phyloP scores from a whole-genome alignment of 2,329 filamentous ascomycete species.

The Colletotrichum karsti region DNA sequence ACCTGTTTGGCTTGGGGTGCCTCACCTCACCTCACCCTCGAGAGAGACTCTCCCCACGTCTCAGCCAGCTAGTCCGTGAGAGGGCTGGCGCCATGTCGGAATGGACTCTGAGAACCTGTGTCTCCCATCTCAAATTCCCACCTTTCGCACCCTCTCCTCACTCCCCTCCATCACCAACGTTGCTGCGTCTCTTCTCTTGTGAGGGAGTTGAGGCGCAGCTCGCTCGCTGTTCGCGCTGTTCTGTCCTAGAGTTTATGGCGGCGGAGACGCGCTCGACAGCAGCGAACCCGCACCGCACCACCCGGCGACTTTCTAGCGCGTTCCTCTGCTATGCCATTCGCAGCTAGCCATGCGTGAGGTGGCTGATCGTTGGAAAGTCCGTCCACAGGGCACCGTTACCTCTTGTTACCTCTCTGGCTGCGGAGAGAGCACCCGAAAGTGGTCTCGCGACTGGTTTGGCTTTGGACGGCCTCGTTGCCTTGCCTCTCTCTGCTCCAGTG shows the following conservation, averaged over 20 bases:
- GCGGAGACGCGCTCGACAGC: background rate
- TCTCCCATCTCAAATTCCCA: background rate
- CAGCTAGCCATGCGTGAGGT: constrained; percentile 9
- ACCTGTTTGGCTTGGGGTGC: background rate
- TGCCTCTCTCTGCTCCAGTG: background rate
- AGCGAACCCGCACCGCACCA: constrained; percentile 2
- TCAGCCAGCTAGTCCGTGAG: background rate
- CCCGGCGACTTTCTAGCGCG: constrained; percentile 23
- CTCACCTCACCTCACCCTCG: background rate
- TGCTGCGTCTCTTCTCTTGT: constrained; percentile 8
- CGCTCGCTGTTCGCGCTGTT: background rate
- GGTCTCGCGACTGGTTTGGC: background rate
- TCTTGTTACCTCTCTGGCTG: constrained; percentile 11
- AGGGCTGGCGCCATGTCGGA: background rate
- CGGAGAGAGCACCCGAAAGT: background rate
- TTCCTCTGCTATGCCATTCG: constrained; percentile 15
- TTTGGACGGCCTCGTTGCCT: constrained; percentile 9
- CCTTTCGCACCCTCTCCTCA: background rate
- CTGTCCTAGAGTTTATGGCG: background rate
- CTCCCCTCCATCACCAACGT: background rate
- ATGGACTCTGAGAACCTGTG: background rate
- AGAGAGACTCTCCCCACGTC: background rate
- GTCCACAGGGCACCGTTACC: constrained; percentile 18
- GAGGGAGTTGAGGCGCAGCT: background rate
- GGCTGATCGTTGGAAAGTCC: background rate